Base-by-base conservation (phyloP, 2,329 filamentous ascomycete genomes). In the Podosphaera aphanis region DNA sequence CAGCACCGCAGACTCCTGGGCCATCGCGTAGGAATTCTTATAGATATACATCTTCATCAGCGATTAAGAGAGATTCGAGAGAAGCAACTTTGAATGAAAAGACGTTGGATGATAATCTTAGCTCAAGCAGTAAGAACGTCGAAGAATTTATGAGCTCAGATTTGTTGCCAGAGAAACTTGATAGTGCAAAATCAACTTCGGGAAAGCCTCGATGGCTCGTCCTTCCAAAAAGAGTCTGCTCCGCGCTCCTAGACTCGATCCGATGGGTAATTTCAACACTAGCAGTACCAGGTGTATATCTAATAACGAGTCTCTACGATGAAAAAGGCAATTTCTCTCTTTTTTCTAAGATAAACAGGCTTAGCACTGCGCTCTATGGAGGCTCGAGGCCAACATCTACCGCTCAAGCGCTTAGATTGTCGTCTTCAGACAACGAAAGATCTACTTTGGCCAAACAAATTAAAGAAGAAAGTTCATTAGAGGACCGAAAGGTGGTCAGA, bases 221-320 rank as follows among this genome's bases (percentile, higher is more conserved):
- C 29, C 64, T 83, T 50, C 77, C 82, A 16, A 72, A 77, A 60
- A 74, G 76, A 54, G 69, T 94, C 49, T 77, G 77, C 37, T 71
- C 73, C 48, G 74, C 76, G 48, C 65, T 94, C 47, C 70, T 88
- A 49, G 76, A 79, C 53, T 81, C 83, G 5, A 68, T 93, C 54
- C 76, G 77, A 53, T 82, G 83, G 64, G 68, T 94, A 41, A 63
- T 93, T 46, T 79, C 80, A 43, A 82, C 83, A 13, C 64, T 95
- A 49, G 73, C 80, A 21, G 77, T 80, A 19, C 88, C 88, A 1
- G 82, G 79, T 16, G 72, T 85, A 43, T 94, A 88, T 62, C 63
- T 93, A 47, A 74, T 86, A 49, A 79, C 82, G 52, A 85, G 73
- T 58, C 79, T 95, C 55, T 88, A 82, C 63, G 78, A 92, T 57